Base-by-base conservation (phyloP, 2,329 filamentous ascomycete genomes). In the Chaetomium olivaceum region DNA sequence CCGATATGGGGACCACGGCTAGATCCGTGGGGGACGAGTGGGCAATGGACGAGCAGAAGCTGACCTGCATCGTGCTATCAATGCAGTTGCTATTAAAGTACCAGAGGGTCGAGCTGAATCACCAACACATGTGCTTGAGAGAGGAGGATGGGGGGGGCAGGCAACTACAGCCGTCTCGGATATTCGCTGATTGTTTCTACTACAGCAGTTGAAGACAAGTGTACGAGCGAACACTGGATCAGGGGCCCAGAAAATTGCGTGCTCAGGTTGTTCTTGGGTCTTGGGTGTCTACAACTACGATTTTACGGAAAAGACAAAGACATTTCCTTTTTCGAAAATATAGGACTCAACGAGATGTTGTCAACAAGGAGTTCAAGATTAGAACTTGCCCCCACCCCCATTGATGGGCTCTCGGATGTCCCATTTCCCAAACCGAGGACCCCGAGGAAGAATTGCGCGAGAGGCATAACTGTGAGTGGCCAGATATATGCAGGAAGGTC, bases 61-160 rank as follows among this genome's bases (percentile, higher is more conserved):
- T 55, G 57, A 50, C 62, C 27, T 59, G 62, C 56, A 63, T 55
- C 25, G n/a, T 33, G 29, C 29, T 27, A 29, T 9, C 19, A 29
- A 43, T 63, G 6, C 16, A 43, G 39, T 58, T 52, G 46, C 21
- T 19, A n/a, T 4, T 23, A 19, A 21, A 43, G 2, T 23, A 29
- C n/a, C 36, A 25, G 31, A n/a, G n/a, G 9, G 8, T 12, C 33
- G 21, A 16, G 33, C n/a, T n/a, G 31, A 36, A 23, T 23, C 31
- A 56, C n/a, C n/a, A 56, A 56, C 21, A 14, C 16, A 43, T 8
- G 2, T 12, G 46, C 46, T 23, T 12, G 46, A 2, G 21, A 9
- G 46, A 23, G 46, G 43, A 21, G 9, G 19, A 46, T 7, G 1
- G 8, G 6, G n/a, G n/a, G 19, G 23, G 12, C 3, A 48, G 11